Percentiles rank a stretch among this genome's conserved stretches.
These are phyloP conservation scores for Saccharomycopsis malanga DNA, from an alignment of 805 yeast genomes.

Conservation along the genomic window DNA sequence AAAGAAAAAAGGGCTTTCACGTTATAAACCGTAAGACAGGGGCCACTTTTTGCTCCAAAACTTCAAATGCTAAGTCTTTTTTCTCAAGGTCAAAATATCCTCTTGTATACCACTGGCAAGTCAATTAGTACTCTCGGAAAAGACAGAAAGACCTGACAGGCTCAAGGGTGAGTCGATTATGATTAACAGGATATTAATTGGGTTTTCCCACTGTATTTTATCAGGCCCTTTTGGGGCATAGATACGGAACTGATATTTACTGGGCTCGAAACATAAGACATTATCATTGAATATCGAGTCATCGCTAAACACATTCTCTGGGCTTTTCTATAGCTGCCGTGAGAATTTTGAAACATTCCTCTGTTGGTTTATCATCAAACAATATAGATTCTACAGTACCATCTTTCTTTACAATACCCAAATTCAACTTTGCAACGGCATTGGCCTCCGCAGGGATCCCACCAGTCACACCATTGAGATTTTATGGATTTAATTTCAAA, in stretches of 20 bases:
- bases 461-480: conserved; percentile 30
- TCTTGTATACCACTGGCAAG: too few species aligned
- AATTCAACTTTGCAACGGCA: conserved; percentile 21
- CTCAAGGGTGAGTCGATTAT: too few species aligned
- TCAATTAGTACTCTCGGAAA: too few species aligned
- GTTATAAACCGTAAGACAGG: conserved; percentile 26
- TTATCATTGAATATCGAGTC: conserved; percentile 44
- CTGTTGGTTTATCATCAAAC: conserved; percentile 97
- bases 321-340: conserved; percentile 53
- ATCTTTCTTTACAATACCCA: conserved; percentile 24
- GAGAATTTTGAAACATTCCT: conserved; percentile 69
- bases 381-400: conserved; percentile 49
- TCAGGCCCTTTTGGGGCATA: too few species aligned
- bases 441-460: conserved; percentile 30
- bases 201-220: too few species aligned
- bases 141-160: too few species aligned
- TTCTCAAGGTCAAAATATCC: too few species aligned
- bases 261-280: too few species aligned
- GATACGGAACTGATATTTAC: too few species aligned
- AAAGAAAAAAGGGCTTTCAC: conserved; percentile 63
- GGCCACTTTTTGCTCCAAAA: conserved; percentile 9
- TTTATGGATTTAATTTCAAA: conserved; percentile 85
- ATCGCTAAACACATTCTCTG: conserved; percentile 35
- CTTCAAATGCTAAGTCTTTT: too few species aligned
- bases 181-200: too few species aligned